Percentiles rank a stretch among this genome's conserved stretches.
phyloP scores from a whole-genome alignment of 2,329 filamentous ascomycete species.

The Epichloe glyceriae region DNA sequence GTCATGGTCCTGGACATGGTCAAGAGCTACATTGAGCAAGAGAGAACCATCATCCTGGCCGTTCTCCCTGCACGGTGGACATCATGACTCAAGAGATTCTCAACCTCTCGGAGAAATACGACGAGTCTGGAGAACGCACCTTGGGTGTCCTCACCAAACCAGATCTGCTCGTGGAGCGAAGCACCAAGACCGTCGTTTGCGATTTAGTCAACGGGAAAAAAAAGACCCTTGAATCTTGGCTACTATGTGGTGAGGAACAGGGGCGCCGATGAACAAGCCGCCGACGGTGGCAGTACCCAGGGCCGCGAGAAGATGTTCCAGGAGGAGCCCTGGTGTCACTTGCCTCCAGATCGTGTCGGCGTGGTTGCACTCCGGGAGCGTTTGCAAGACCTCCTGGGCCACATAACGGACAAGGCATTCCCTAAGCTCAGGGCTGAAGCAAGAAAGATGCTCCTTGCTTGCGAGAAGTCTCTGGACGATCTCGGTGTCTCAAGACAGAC shows the following conservation, averaged over 20 bases:
- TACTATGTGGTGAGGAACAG: constrained; percentile 38
- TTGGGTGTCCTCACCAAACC: constrained; percentile 45
- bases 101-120: constrained; percentile 21
- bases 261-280: constrained; percentile 26
- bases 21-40: constrained; percentile 29
- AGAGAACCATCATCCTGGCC: constrained; percentile 35
- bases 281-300: constrained; percentile 13
- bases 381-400: constrained; percentile 24
- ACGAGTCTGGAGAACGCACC: constrained; percentile 28
- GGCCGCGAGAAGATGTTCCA: constrained; percentile 28
- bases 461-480: not conserved
- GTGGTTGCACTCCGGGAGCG: constrained; percentile 21
- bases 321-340: constrained; percentile 16
- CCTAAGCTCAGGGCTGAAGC: constrained; percentile 21
- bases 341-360: constrained; percentile 16
- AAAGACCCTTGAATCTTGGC: constrained; percentile 29
- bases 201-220: constrained; percentile 28
- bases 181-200: constrained; percentile 24
- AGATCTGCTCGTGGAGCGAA: constrained; percentile 35
- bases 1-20: constrained; percentile 34
- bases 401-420: constrained; percentile 27
- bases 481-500: not conserved
- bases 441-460: constrained; percentile 8
- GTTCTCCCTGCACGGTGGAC: constrained; percentile 28
- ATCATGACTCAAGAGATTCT: constrained; percentile 29